Base-by-base conservation (phyloP, 768 basidiomycete genomes). In the Boletus reticuloceps region DNA sequence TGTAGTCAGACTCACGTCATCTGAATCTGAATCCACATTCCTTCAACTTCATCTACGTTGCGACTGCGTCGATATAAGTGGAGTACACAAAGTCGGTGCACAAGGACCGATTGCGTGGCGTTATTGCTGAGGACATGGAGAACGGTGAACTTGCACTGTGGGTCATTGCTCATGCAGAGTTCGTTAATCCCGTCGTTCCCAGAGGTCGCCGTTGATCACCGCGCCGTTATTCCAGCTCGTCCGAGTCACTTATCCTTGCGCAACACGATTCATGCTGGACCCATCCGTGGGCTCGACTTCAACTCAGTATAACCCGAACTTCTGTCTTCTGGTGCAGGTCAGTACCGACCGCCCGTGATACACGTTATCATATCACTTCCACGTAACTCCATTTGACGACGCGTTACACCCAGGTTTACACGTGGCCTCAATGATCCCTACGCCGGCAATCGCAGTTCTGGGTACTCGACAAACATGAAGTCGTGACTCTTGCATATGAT, bases 401-500 rank as follows among this genome's bases (percentile, higher is more conserved):
- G 50, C 50, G 25, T 56, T 36, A 12, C 9, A 38, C 19, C 7
- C 46, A n/a, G 93, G 88, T 98, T 34, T 96, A 88, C 70, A 90
- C 98, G 32, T 98, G 92, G 91, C 69, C 78, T 98, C 37, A 94
- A 91, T 69, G 89, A 91, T 62, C 93, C 94, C 2, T 6, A 86
- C 82, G 0, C 88, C 93, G 89, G 89, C 19, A 78, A 83, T 25
- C 82, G 93, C 54, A 93, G 86, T 61, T 92, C 92, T 0, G 97
- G 97, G 4, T 94, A 90, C 71, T 97, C 94, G 2, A 92, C 97
- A 95, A 95, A 74, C 83, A 92, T 19, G 96, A 99, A 69, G 92
- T 98, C 25, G 91, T 93, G 29, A 89, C 91, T 6, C 75, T 99
- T 31, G 85, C 89, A 0, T 98, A 96, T 66, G 90, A 89, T 25